Percentiles rank a stretch among this genome's conserved stretches.
These are phyloP conservation scores for Penicillium thymicola DNA, from an alignment of 2,329 filamentous ascomycete species.

Conservation along the genomic window DNA sequence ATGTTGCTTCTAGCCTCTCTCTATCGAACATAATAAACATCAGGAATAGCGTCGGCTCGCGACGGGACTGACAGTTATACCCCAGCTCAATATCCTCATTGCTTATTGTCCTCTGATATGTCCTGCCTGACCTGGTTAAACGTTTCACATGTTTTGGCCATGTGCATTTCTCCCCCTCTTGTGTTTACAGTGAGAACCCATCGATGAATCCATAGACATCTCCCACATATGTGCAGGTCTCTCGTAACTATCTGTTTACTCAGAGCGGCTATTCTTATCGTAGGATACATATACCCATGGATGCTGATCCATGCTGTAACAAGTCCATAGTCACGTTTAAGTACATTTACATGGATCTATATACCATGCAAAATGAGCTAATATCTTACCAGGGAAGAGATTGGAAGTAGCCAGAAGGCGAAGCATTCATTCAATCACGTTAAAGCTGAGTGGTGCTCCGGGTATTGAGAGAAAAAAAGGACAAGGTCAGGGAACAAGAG, in stretches of 20 bases:
- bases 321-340: background rate
- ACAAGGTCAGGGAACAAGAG: background rate
- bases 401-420: background rate
- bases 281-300: background rate
- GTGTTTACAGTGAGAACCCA: background rate
- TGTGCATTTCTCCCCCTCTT: background rate
- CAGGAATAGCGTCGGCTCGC: background rate
- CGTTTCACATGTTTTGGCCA: background rate
- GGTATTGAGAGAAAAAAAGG: slow-evolving; percentile 6
- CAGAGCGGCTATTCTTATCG: background rate
- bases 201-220: background rate
- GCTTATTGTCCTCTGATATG: background rate
- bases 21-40: background rate
- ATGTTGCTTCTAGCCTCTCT: background rate
- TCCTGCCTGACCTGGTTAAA: background rate
- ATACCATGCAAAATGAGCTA: background rate
- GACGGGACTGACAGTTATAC: background rate
- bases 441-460: slow-evolving; percentile 1
- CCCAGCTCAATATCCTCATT: background rate
- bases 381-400: background rate
- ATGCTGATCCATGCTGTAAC: background rate
- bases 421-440: slow-evolving; percentile 1
- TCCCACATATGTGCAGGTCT: background rate
- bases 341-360: background rate
- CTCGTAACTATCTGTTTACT: background rate